Evolutionary conservation across 2,329 filamentous ascomycete species (phyloP).

Genomic region (Orbilia ellipsospora): DNA sequence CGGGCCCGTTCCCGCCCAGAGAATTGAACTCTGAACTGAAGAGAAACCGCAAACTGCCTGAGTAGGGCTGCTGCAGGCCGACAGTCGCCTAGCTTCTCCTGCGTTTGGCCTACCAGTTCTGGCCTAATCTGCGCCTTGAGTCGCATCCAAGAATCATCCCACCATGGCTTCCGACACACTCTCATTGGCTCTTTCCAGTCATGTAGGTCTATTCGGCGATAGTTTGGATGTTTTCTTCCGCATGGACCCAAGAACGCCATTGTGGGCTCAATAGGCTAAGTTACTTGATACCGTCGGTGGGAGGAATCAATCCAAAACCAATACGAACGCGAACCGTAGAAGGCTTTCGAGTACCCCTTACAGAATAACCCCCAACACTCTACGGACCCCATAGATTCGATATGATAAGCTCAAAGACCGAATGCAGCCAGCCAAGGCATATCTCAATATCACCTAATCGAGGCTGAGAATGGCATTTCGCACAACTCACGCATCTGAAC

Average conservation of each 20-base stretch:
- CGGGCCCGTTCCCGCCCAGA: slow-evolving; percentile 14
- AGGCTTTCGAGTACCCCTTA: slow-evolving; percentile 24
- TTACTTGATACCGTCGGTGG: slow-evolving; percentile 45
- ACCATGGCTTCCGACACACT: slow-evolving; percentile 30
- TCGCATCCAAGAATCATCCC: slow-evolving; percentile 47
- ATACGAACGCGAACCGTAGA: background rate
- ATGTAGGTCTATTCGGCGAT: slow-evolving; percentile 54
- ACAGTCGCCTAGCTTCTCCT: slow-evolving; percentile 47
- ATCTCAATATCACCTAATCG: slow-evolving; percentile 41
- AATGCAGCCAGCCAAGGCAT: slow-evolving; percentile 10
- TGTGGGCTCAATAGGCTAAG: slow-evolving; percentile 37
- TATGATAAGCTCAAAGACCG: slow-evolving; percentile 16
- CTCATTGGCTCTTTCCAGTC: slow-evolving; percentile 25
- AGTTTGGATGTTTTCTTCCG: slow-evolving; percentile 8
- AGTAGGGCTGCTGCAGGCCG: slow-evolving; percentile 31
- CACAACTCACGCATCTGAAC: background rate
- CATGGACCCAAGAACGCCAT: slow-evolving; percentile 46
- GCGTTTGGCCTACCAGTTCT: slow-evolving; percentile 46
- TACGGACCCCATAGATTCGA: slow-evolving; percentile 27
- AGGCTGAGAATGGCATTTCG: slow-evolving; percentile 15
- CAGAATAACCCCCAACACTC: slow-evolving; percentile 30
- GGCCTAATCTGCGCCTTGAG: slow-evolving; percentile 41
- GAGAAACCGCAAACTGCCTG: background rate
- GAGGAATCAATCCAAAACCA: slow-evolving; percentile 25
- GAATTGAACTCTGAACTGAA: background rate